Conservation (phyloP, 73 alveolate genomes). For the Uronychia setigera region DNA sequence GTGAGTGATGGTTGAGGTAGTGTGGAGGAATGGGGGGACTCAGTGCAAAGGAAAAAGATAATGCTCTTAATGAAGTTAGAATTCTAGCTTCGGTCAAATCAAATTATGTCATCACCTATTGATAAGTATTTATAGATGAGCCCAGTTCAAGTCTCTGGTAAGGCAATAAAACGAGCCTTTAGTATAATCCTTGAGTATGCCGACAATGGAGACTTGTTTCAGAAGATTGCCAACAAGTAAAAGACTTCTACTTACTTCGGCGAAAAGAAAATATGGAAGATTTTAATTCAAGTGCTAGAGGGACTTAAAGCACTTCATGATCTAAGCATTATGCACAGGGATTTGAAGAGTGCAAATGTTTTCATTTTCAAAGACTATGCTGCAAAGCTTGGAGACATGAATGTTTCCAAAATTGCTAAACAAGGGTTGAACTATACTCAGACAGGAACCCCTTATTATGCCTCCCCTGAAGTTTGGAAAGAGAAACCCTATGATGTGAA, state of each 20-base stretch:
- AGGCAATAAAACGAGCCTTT: slow-evolving; percentile 38
- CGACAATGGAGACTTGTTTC: slow-evolving; percentile 78
- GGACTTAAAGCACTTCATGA: slow-evolving; percentile 77
- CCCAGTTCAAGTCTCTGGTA: slow-evolving; percentile 12
- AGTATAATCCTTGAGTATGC: slow-evolving; percentile 82
- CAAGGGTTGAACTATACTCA: slow-evolving; percentile 59
- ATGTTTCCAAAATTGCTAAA: slow-evolving; percentile 71
- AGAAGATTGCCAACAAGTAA: slow-evolving; percentile 61
- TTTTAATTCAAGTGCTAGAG: slow-evolving; percentile 57
- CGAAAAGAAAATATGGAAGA: slow-evolving; percentile 76
- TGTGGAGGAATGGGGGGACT: too few species aligned
- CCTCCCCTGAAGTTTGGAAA: slow-evolving; percentile 89
- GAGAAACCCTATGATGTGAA: slow-evolving; percentile 76
- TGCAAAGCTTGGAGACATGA: slow-evolving; percentile 80
- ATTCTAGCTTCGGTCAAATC: slow-evolving; percentile 71
- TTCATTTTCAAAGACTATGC: slow-evolving; percentile 66
- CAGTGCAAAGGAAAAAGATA: slow-evolving; percentile 61
- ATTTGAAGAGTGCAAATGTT: slow-evolving; percentile 78
- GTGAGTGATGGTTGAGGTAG: too few species aligned
- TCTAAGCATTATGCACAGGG: slow-evolving; percentile 71
- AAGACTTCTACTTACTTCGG: slow-evolving; percentile 43
- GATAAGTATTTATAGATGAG: slow-evolving; percentile 72
- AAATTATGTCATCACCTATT: slow-evolving; percentile 67
- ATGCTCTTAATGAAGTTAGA: slow-evolving; percentile 81
- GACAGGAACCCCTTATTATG: too few species aligned